Evolutionary conservation across 495 filamentous ascomycete genomes (phyloP), one percentile per base, ranked within the genome.

Genomic region (Aspergillus nidulans): DNA sequence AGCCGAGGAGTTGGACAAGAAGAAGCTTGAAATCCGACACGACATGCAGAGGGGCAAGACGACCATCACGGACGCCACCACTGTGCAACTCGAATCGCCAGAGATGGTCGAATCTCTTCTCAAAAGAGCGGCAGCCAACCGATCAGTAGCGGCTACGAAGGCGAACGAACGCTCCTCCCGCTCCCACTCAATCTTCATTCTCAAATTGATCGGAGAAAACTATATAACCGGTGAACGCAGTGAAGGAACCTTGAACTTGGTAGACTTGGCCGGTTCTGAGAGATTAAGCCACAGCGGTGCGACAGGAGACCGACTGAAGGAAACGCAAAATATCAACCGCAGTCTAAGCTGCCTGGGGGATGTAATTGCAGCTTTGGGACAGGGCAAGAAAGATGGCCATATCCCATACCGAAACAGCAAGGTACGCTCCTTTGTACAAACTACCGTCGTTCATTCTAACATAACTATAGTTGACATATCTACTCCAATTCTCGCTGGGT

Each of bases 321-420:
- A 99, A 71, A 97, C 95, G 9, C 92, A 97, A 61, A 96, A 88
- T 64, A 99, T 99, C 78, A 99, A 99, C 71, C 88, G 87, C 71
- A 91, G 86, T 59, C 77, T 99, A 62, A 90, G 87, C 56, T 95
- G 91, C 59, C 77, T 99, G 15, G 91, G 95, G 9, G 95, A 97
- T 74, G 94, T 99, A 23, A 92, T 99, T 63, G 86, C 89, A 19
- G 90, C 90, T 2, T 77, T 97, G 6, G 94, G 91, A 16, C 85
- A 88, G 65, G 91, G 91, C 49, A 89, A 89, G 60, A 87, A 89
- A 40, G 90, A 88, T 12, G 84, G 81, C 18, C 94, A 97, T 63
- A 82, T 99, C 49, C 95, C 95, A 9, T 98, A 97, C 71, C 74
- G 94, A 24, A 97, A 97, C 69, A 94, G 88, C 65, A 97, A 97